Base-by-base conservation (phyloP, 352 stramenopile species). In the Phytophthora megakarya region DNA sequence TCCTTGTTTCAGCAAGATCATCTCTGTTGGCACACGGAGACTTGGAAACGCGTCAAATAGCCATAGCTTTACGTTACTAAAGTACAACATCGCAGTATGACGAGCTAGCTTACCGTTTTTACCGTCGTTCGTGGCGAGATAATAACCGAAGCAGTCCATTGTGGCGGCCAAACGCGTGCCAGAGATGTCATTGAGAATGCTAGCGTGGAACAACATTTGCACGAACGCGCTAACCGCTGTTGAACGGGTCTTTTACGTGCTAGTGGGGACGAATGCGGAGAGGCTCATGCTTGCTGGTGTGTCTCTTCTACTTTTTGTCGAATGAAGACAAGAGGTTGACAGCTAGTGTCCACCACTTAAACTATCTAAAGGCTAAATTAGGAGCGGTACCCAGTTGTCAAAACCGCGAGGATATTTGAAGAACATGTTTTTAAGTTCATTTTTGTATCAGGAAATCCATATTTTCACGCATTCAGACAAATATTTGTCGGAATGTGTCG, bases 41-140 rank as follows among this genome's bases (percentile, higher is more conserved):
- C 44, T 33, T 26, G 44, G 55, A 18, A 43, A 44, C 35, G 37
- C 18, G 12, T 50, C 43, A 43, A 64, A 65, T 12, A 51, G 19
- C 43, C 54, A 50, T 12, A 48, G 25, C 23, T 57, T 57, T 13
- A 43, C 44, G 33, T 58, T 65, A 40, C 30, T 53, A 32, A 53
- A 47, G 25, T 52, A 66, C 10, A 47, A 60, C 5, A 22, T 39
- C 2, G 37, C 56, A 32, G 56, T 52, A 19, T 58, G 51, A 5
- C 38, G 56, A 22, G 56, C n/a, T 13, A 65, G 46, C 28, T 65
- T 65, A 37, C 35, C 38, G 37, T 57, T 65, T 46, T 64, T 63
- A 56, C 56, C 38, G 48, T 57, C 56, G 16, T 65, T 48, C 15
- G 48, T 51, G 7, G 56, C 45, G 5, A 65, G 46, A 35, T 65